A percentile compares a stretch with the other conserved stretches of the same genome.
Conservation (phyloP, 805 yeast genomes). For the Suhomyces vadensis region DNA sequence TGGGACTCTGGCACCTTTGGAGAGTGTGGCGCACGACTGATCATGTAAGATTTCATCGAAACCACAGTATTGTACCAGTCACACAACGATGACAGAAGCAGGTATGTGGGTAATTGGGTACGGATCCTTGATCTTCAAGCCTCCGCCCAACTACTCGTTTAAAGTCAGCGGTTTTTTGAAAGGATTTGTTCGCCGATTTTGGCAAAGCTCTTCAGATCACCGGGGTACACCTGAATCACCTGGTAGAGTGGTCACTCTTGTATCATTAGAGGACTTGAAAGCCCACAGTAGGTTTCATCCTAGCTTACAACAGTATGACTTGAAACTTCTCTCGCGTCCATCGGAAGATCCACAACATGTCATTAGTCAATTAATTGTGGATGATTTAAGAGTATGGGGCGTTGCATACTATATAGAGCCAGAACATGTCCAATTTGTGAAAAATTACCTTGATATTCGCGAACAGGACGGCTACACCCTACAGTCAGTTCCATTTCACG, state of each 20-base stretch:
- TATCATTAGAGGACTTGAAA: slow-evolving; percentile 58
- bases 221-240: slow-evolving; percentile 85
- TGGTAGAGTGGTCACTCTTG: slow-evolving; percentile 84
- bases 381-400: slow-evolving; percentile 66
- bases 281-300: slow-evolving; percentile 38
- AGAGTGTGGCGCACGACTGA: slow-evolving; percentile 5
- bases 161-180: slow-evolving; percentile 69
- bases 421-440: slow-evolving; percentile 58
- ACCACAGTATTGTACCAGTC: not conserved
- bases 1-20: no score
- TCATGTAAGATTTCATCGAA: not conserved
- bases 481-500: slow-evolving; percentile 63
- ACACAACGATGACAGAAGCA: slow-evolving; percentile 8
- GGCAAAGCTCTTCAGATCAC: slow-evolving; percentile 91
- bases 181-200: slow-evolving; percentile 80
- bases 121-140: slow-evolving; percentile 86
- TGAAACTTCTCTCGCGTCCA: slow-evolving; percentile 14
- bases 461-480: slow-evolving; percentile 88
- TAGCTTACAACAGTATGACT: slow-evolving; percentile 42
- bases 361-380: slow-evolving; percentile 27
- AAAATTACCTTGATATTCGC: slow-evolving; percentile 70
- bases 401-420: slow-evolving; percentile 81
- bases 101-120: slow-evolving; percentile 86
- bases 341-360: slow-evolving; percentile 15
- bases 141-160: slow-evolving; percentile 71